Percentiles rank a stretch among this genome's conserved stretches.
phyloP scores from a whole-genome alignment of 345 rosid species.

The Salix suchowensis region DNA sequence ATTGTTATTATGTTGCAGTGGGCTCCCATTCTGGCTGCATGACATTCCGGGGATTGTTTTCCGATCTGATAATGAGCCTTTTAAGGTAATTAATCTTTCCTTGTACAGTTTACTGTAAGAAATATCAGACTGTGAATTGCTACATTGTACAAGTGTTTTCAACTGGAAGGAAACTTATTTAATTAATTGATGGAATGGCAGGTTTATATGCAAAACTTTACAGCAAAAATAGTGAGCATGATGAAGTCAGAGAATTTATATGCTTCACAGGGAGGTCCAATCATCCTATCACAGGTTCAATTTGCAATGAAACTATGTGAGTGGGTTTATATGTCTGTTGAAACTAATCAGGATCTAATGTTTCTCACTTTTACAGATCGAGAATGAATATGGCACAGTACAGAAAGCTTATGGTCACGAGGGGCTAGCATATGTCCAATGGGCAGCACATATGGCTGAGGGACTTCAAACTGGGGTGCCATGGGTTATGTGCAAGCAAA shows the following conservation, averaged over 20 bases:
- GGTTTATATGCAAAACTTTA: constrained; percentile 59
- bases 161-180: too few relatives aligned
- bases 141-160: too few relatives aligned
- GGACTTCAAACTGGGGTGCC: constrained; percentile 77
- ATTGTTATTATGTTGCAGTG: constrained; percentile 1
- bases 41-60: constrained; percentile 15
- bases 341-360: background rate
- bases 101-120: too few relatives aligned
- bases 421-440: constrained; percentile 57
- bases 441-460: constrained; percentile 76
- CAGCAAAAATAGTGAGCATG: constrained; percentile 51
- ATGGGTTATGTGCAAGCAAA: constrained; percentile 91
- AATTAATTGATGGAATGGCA: constrained; percentile 20
- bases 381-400: constrained; percentile 67
- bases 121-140: too few relatives aligned
- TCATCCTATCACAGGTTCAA: constrained; percentile 72
- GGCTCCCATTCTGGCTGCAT: constrained; percentile 19
- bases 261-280: constrained; percentile 92
- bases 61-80: constrained; percentile 21
- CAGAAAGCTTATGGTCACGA: constrained; percentile 44
- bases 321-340: background rate
- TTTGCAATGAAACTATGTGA: background rate
- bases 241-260: constrained; percentile 59
- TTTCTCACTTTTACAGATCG: constrained; percentile 41
- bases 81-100: constrained; percentile 5